A percentile compares a stretch with the other conserved stretches of the same genome.
Conservation (phyloP, 306 rosid species). For the Geum urbanum region DNA sequence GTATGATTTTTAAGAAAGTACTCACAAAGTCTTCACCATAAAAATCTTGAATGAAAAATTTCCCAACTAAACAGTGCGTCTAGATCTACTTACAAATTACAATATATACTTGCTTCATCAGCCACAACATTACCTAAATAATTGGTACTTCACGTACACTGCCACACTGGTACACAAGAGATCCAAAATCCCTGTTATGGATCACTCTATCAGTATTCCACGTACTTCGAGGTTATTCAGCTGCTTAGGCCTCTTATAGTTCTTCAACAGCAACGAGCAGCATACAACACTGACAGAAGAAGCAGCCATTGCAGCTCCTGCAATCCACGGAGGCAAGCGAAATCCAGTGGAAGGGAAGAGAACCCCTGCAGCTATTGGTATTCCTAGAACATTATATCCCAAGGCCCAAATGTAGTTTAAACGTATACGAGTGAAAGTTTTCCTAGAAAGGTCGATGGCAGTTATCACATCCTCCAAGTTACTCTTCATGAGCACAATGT, state of each 20-base stretch:
- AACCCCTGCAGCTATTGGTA: conserved; percentile 64
- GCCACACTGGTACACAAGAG: background rate
- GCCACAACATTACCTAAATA: background rate
- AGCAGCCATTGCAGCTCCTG: conserved; percentile 81
- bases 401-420: conserved; percentile 63
- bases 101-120: background rate
- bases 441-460: conserved; percentile 66
- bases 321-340: conserved; percentile 68
- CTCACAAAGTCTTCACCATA: no score
- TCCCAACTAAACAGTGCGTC: no score
- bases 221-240: conserved; percentile 40
- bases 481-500: conserved; percentile 68
- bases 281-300: conserved; percentile 69
- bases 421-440: conserved; percentile 51
- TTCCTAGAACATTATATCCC: conserved; percentile 52
- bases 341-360: conserved; percentile 49
- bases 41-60: no score
- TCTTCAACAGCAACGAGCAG: conserved; percentile 50
- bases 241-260: conserved; percentile 49
- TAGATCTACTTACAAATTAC: no score
- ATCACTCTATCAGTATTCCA: conserved; percentile 36
- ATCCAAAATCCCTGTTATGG: background rate
- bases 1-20: no score
- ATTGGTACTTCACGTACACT: background rate
- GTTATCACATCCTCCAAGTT: conserved; percentile 63